Percentiles rank a stretch among this genome's conserved stretches.
Evolutionary conservation across 306 rosid genomes (phyloP).

Genomic region (Gleditsia sinensis): DNA sequence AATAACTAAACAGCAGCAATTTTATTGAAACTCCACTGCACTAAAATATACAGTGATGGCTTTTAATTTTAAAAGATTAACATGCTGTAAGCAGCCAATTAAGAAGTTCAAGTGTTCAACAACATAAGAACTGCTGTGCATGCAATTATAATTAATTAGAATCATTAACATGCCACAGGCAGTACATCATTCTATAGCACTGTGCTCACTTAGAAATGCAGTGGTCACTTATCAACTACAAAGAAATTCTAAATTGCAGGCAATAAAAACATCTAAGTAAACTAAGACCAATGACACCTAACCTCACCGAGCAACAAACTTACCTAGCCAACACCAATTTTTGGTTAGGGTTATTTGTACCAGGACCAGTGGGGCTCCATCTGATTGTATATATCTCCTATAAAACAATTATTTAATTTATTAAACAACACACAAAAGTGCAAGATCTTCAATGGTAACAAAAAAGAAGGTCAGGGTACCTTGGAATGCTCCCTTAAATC

Average conservation of each 20-base stretch:
- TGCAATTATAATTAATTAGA: background rate
- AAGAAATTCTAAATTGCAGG: background rate
- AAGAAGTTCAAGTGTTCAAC: background rate
- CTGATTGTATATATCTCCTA: constrained; percentile 94
- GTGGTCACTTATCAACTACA: background rate
- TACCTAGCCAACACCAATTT: constrained; percentile 93
- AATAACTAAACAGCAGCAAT: too few relatives aligned
- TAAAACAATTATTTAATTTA: constrained; percentile 28
- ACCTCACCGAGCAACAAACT: constrained; percentile 14
- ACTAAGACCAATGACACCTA: background rate
- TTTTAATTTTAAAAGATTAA: background rate
- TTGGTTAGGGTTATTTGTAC: constrained; percentile 77
- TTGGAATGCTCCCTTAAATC: constrained; percentile 91
- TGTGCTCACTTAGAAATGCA: constrained; percentile 3
- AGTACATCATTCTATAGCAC: constrained; percentile 4
- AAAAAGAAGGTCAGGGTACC: constrained; percentile 44
- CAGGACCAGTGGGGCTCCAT: constrained; percentile 95
- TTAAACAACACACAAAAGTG: constrained; percentile 10
- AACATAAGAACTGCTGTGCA: background rate
- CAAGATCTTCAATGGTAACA: background rate
- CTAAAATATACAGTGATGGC: background rate
- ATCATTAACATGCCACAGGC: constrained; percentile 9
- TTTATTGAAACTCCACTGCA: background rate
- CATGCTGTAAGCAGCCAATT: background rate
- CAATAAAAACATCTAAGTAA: background rate